Evolutionary conservation across 208 protist genomes (phyloP).

Genomic region (Leishmania lainsoni): DNA sequence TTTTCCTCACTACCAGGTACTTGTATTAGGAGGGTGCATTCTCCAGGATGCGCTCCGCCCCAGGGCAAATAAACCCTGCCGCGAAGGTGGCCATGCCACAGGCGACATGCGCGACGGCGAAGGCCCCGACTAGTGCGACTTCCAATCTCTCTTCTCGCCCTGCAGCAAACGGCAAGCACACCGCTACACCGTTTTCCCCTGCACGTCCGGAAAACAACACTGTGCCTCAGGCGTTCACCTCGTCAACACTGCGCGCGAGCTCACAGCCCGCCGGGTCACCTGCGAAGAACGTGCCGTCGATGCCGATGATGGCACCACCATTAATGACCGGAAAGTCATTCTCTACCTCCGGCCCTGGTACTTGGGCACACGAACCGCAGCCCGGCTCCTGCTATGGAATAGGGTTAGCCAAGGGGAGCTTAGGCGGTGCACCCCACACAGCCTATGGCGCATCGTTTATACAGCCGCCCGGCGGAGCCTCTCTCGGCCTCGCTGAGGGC

Average conservation of each 20-base stretch:
- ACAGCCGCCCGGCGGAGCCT: neutral
- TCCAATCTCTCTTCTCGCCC: slow-evolving; percentile 7
- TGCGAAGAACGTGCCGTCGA: neutral
- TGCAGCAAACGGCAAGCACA: neutral
- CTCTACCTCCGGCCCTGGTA: neutral
- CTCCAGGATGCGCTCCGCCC: neutral
- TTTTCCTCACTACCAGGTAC: neutral
- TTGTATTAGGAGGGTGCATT: neutral
- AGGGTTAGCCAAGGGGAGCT: neutral
- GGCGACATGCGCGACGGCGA: neutral
- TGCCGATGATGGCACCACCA: neutral
- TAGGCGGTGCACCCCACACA: neutral
- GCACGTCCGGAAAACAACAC: neutral
- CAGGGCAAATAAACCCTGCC: neutral
- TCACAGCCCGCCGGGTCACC: neutral
- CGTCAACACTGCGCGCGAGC: slow-evolving; percentile 6
- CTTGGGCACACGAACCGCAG: neutral
- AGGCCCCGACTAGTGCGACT: neutral
- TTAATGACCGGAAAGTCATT: neutral
- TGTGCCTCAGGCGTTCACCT: neutral
- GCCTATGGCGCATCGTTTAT: slow-evolving; percentile 16
- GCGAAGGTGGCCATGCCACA: neutral
- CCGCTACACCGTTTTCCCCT: neutral
- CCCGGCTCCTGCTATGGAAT: slow-evolving; percentile 17
- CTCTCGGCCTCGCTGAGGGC: neutral